Base-by-base conservation (phyloP, 2,329 filamentous ascomycete genomes). In the Hansfordia pulvinata region DNA sequence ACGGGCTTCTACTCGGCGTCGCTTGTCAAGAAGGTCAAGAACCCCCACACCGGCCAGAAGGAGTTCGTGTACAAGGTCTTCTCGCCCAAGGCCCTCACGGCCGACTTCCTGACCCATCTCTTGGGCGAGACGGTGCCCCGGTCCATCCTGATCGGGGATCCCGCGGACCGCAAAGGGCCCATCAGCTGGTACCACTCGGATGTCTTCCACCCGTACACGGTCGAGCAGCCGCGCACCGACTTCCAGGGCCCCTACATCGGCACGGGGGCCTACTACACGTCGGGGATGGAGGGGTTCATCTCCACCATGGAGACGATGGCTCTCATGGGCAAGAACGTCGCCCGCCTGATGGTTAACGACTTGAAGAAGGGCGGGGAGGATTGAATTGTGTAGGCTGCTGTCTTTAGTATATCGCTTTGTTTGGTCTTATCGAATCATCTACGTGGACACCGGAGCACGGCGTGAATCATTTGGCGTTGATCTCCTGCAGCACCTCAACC, bases 261-360 rank as follows among this genome's bases (percentile, higher is more conserved):
- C 5, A 52, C 65, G 6, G 69, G 71, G 0, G 42, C 88, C 10
- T 90, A 74, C 51, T 79, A 79, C 45, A 78, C 74, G 0, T 73
- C 70, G 8, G 74, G 71, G 3, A 92, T 96, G 22, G 88, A 96
- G 54, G 78, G 78, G 39, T 94, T 98, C 48, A 92, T 96, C 39
- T 90, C 80, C 8, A 93, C 85, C 0, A 96, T 98, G 90, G 90
- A 98, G 60, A 94, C 90, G 6, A 93, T 76, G 48, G 80, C 83
- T 2, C 53, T 96, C 38, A 90, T 90, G 73, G 90, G 90, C 1
- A 83, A 69, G 66, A 90, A 90, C 44, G 75, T 90, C 12, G 83
- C 82, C 7, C 64, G 62, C 35, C 54, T 90, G 28, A 60, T 88
- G 23, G 62, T 74, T 1, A 69, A 86, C 41, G 68, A 69, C 27